Conservation (phyloP, 257 asterid species). For the Verbascum thapsus region DNA sequence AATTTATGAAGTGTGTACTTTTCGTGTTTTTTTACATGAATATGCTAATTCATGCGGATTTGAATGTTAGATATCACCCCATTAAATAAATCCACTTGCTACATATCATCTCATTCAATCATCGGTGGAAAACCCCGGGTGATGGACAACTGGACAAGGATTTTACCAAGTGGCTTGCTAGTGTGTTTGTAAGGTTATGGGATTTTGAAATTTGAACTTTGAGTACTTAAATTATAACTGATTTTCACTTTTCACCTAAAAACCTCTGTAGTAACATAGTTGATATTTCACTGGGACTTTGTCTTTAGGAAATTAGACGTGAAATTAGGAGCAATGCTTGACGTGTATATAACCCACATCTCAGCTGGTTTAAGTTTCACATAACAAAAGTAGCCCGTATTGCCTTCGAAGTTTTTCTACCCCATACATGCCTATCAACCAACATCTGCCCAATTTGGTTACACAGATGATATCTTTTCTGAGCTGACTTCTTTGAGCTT, state of each 20-base stretch:
- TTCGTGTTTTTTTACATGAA: not conserved
- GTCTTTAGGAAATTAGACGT: not conserved
- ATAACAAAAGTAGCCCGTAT: not conserved
- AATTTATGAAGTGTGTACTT: not conserved
- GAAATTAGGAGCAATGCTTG: conserved; percentile 17
- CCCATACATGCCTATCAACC: too few relatives aligned
- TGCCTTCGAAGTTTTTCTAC: too few relatives aligned
- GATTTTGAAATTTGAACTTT: not conserved
- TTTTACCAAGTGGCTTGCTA: not conserved
- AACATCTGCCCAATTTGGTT: too few relatives aligned
- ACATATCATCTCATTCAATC: conserved; percentile 12
- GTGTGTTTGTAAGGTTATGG: conserved; percentile 1
- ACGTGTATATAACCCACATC: too few relatives aligned
- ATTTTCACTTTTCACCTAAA: not conserved
- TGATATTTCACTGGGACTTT: not conserved
- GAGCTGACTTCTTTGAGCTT: conserved; percentile 21
- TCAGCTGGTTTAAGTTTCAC: too few relatives aligned
- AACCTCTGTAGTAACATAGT: not conserved
- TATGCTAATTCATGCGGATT: conserved; percentile 2
- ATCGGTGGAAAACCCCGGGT: conserved; percentile 5
- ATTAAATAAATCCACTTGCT: conserved; percentile 10
- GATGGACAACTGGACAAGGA: conserved; percentile 9
- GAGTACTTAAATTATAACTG: not conserved
- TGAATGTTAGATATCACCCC: not conserved
- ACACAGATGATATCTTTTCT: conserved; percentile 1